Evolutionary conservation across 257 asterid species (phyloP), one percentile per base, ranked within the genome.

Genomic region (Leonotis leonurus): DNA sequence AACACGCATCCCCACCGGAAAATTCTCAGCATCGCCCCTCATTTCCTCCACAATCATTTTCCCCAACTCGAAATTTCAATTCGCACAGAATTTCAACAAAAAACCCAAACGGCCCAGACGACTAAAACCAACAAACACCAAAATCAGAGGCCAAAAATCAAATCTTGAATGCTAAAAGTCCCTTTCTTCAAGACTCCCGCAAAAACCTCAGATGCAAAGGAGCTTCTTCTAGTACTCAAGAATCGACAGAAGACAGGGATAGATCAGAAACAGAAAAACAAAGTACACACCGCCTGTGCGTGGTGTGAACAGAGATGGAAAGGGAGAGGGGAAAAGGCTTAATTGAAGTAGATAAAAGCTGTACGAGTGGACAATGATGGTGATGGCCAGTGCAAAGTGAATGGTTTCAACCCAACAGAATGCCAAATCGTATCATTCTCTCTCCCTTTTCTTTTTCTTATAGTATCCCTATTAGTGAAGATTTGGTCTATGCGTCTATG

Each of bases 1-100:
- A 78, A 90, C 90, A 50, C 97, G 87, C 81, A 90, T 69, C 55
- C 97, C 95, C 69, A 80, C 81, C 0, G 97, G 95, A 24, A 90
- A 90, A 53, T 79, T 65, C 6, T 72, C 84, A 50, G 58, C 55
- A 37, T 64, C 81, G 57, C 72, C 77, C 67, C 76, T 76, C 49
- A 72, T 62, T 70, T 80, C 90, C 56, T 83, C 94, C 70, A 80
- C 86, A 75, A 79, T 83, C 97, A 87, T 84, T 62, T 76, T 52
- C 62, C 52, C 45, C 64, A 64, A 12, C 72, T 52, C 48, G 62
- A 14, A 60, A 44, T 70, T 24, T 16, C 57, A 40, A 62, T 22
- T 5, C 64, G 27, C 25, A 25, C 67, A 64, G 8, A 54, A 54
- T 14, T 53, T n/a, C 41, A 16, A 27, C 41, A 16, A 27, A 25